A percentile compares a stretch with the other conserved stretches of the same genome.
These are phyloP conservation scores for Sclerotinia spermophila DNA, from an alignment of 2,329 filamentous ascomycete genomes.

Conservation along the genomic window DNA sequence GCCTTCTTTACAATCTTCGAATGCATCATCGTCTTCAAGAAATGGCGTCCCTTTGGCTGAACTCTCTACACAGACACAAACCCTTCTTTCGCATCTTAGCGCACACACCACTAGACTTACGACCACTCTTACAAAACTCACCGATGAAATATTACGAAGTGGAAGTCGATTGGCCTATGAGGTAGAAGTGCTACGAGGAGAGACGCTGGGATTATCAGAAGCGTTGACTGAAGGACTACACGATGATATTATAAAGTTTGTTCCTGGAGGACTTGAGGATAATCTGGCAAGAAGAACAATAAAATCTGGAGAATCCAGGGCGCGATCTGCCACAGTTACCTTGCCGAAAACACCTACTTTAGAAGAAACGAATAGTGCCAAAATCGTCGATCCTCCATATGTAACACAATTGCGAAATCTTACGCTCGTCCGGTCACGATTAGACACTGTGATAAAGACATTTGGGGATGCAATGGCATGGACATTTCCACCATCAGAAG, in stretches of 20 bases:
- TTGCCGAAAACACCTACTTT: constrained; percentile 30
- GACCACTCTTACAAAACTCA: constrained; percentile 77
- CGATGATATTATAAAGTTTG: constrained; percentile 69
- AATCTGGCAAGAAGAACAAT: constrained; percentile 27
- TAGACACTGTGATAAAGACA: constrained; percentile 83
- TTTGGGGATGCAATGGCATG: constrained; percentile 97
- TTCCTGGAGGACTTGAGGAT: constrained; percentile 48
- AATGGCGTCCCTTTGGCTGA: constrained; percentile 60
- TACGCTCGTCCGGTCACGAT: constrained; percentile 73
- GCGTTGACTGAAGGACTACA: constrained; percentile 68
- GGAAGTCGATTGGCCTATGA: constrained; percentile 88
- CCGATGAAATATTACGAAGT: constrained; percentile 89
- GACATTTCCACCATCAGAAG: constrained; percentile 81
- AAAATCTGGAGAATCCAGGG: constrained; percentile 31
- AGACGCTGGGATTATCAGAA: constrained; percentile 77
- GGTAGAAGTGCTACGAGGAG: constrained; percentile 87
- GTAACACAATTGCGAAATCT: constrained; percentile 79
- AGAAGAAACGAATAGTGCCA: constrained; percentile 26
- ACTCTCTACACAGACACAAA: constrained; percentile 75
- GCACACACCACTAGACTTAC: constrained; percentile 83
- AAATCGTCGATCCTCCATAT: constrained; percentile 55
- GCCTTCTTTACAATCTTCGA: constrained; percentile 55
- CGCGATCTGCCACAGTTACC: constrained; percentile 29
- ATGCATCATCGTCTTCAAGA: constrained; percentile 33
- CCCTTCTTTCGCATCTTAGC: constrained; percentile 81